phyloP scores from a whole-genome alignment of 495 filamentous ascomycete species.

The Pseudomonodictys pantanalensis region DNA sequence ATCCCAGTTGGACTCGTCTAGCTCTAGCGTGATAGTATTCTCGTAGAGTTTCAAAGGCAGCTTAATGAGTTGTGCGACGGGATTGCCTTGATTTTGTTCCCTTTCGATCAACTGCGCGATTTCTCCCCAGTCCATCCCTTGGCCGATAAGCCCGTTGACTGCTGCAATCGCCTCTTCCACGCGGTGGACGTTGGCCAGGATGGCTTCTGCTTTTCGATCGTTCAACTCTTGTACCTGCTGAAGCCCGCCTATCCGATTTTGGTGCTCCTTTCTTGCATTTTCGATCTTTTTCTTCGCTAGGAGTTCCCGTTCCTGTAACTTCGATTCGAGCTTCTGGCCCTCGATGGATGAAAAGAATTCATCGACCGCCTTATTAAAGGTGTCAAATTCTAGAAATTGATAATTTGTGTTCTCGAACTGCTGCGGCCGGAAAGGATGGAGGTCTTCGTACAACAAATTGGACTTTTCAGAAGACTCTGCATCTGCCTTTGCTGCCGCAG shows the following conservation, averaged over 20 bases:
- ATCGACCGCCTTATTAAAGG: conserved; percentile 90
- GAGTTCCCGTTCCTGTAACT: conserved; percentile 75
- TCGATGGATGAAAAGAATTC: conserved; percentile 97
- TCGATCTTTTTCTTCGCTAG: conserved; percentile 79
- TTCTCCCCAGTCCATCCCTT: conserved; percentile 96
- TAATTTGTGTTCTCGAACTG: conserved; percentile 69
- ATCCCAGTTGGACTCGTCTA: conserved; percentile 66
- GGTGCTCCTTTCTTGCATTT: conserved; percentile 74
- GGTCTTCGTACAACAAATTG: conserved; percentile 80
- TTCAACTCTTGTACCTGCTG: conserved; percentile 78
- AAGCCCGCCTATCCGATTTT: conserved; percentile 75
- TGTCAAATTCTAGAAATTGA: conserved; percentile 69
- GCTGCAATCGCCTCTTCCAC: conserved; percentile 90
- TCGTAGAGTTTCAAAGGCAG: conserved; percentile 84
- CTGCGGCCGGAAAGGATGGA: conserved; percentile 85
- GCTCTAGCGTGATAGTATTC: conserved; percentile 77
- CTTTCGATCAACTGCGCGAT: conserved; percentile 82
- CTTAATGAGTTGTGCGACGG: conserved; percentile 83
- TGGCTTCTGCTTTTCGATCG: conserved; percentile 81
- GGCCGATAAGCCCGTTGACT: conserved; percentile 80
- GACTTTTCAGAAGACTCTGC: conserved; percentile 35
- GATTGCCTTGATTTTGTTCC: conserved; percentile 75
- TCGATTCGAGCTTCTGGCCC: conserved; percentile 84
- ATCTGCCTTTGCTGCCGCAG: conserved; percentile 28
- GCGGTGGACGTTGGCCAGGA: conserved; percentile 81